Conservation (phyloP, 2,329 filamentous ascomycete genomes). For the Hortaea sp. region DNA sequence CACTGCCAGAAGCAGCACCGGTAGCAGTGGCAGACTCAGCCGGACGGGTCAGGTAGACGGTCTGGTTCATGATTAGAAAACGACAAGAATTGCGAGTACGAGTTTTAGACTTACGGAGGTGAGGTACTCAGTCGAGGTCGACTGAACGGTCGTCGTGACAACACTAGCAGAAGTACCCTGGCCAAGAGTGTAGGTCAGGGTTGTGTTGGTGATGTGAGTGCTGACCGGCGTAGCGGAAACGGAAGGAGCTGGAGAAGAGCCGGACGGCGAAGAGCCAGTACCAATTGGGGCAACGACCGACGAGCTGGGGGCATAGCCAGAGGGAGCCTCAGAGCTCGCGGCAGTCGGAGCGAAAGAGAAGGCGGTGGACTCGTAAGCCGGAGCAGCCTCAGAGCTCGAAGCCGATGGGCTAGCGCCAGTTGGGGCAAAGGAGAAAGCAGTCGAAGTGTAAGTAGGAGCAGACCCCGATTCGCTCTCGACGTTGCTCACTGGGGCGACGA, state of each 20-base stretch:
- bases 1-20: conserved; percentile 3
- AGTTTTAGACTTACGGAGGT: conserved; percentile 7
- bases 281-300: neutral
- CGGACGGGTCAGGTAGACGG: conserved; percentile 17
- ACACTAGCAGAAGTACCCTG: conserved; percentile 23
- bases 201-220: conserved; percentile 20
- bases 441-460: conserved; percentile 1
- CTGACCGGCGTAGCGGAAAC: conserved; percentile 3
- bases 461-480: too few species aligned
- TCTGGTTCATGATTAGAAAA: conserved; percentile 3
- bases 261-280: conserved; percentile 1
- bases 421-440: conserved; percentile 2
- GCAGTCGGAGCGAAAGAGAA: conserved; percentile 4
- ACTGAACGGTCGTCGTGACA: conserved; percentile 25
- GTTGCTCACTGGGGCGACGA: conserved; percentile 1
- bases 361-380: conserved; percentile 1
- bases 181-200: conserved; percentile 27
- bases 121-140: conserved; percentile 23
- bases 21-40: conserved; percentile 2
- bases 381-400: conserved; percentile 4
- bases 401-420: conserved; percentile 1
- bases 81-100: too few species aligned
- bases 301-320: neutral
- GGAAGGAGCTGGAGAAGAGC: conserved; percentile 1
- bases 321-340: neutral